A percentile compares a stretch with the other conserved stretches of the same genome.
These are phyloP conservation scores for Leccinum arenicola DNA, from an alignment of 768 basidiomycete genomes.

Conservation along the genomic window DNA sequence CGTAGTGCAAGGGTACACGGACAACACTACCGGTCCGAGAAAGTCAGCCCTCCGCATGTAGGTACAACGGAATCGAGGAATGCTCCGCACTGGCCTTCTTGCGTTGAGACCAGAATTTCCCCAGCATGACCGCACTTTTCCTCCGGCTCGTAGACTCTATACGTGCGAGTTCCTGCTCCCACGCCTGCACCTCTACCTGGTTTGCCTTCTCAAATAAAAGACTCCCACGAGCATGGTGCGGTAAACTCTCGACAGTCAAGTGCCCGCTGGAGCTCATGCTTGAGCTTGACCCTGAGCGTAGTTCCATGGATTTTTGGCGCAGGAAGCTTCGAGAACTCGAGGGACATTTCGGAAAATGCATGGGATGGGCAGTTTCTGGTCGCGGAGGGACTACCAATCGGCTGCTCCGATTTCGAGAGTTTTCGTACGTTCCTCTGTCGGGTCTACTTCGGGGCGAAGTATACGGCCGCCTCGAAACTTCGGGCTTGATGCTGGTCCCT, in stretches of 20 bases:
- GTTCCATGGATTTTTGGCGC: constrained; percentile 21
- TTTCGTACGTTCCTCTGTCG: constrained; percentile 15
- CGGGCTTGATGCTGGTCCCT: constrained; percentile 28
- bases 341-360: constrained; percentile 10
- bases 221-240: constrained; percentile 13
- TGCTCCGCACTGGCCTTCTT: constrained; percentile 26
- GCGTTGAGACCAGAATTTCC: constrained; percentile 25
- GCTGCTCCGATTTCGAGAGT: constrained; percentile 13
- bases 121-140: constrained; percentile 38
- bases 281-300: constrained; percentile 34
- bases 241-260: constrained; percentile 17
- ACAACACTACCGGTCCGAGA: background rate
- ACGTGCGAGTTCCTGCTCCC: constrained; percentile 75
- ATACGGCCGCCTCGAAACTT: constrained; percentile 55
- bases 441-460: constrained; percentile 60
- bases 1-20: constrained; percentile 4
- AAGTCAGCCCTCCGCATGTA: constrained; percentile 25
- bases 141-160: constrained; percentile 63
- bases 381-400: constrained; percentile 18
- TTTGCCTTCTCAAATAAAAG: constrained; percentile 29
- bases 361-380: constrained; percentile 30
- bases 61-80: constrained; percentile 19
- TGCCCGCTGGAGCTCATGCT: constrained; percentile 49
- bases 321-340: constrained; percentile 16
- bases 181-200: constrained; percentile 50